Conservation (phyloP, 768 basidiomycete species). For the Pholiota microspora region DNA sequence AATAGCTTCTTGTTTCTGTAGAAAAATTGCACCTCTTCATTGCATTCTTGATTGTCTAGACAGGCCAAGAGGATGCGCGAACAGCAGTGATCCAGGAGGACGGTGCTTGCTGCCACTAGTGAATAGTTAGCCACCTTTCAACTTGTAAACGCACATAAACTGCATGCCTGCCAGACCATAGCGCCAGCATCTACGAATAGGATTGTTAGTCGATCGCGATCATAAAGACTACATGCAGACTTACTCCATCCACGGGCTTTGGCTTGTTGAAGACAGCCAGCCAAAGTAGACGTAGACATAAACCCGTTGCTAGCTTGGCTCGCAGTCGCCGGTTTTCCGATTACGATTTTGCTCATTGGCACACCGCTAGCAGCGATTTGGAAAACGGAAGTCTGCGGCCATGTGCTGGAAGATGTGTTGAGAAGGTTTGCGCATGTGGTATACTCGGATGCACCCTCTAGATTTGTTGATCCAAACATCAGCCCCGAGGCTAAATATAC, state of each 20-base stretch:
- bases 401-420: slow-evolving; percentile 52
- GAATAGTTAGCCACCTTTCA: too few species aligned
- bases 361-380: slow-evolving; percentile 61
- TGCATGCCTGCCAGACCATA: slow-evolving; percentile 38
- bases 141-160: too few species aligned
- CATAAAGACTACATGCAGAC: slow-evolving; percentile 22
- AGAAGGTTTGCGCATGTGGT: slow-evolving; percentile 62
- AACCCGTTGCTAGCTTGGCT: slow-evolving; percentile 60
- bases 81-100: slow-evolving; percentile 32
- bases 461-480: slow-evolving; percentile 6
- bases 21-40: neutral
- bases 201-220: slow-evolving; percentile 3
- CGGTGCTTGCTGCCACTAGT: slow-evolving; percentile 30
- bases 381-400: slow-evolving; percentile 62
- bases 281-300: slow-evolving; percentile 55
- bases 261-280: slow-evolving; percentile 59
- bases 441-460: slow-evolving; percentile 64
- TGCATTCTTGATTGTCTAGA: slow-evolving; percentile 14
- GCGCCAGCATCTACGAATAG: slow-evolving; percentile 29
- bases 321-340: slow-evolving; percentile 65
- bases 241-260: slow-evolving; percentile 66
- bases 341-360: slow-evolving; percentile 61
- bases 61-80: slow-evolving; percentile 23
- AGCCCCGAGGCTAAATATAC: slow-evolving; percentile 8
- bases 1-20: neutral